Evolutionary conservation across 2,329 filamentous ascomycete species (phyloP).

Genomic region (Pseudogymnoascus sp.): DNA sequence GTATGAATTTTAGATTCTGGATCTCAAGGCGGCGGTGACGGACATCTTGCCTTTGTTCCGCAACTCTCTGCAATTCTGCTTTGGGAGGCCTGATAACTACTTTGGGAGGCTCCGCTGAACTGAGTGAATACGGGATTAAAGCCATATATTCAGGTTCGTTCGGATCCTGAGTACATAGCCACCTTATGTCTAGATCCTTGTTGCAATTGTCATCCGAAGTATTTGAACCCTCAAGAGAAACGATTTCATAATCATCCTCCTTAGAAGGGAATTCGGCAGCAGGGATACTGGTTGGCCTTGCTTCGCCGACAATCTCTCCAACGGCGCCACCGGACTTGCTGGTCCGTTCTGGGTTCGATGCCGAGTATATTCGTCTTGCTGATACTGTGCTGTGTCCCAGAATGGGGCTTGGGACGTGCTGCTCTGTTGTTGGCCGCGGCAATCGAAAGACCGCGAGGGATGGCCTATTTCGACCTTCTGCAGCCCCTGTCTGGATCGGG

Average conservation of each 20-base stretch:
- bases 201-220: neutral
- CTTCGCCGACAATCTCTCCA: neutral
- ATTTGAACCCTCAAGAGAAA: neutral
- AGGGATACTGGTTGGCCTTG: neutral
- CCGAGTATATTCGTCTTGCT: neutral
- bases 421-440: neutral
- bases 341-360: neutral
- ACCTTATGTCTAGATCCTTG: neutral
- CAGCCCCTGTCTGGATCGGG: neutral
- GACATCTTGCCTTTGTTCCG: neutral
- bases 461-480: neutral
- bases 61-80: neutral
- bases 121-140: neutral
- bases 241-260: neutral
- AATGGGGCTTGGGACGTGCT: neutral
- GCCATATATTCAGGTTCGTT: neutral
- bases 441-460: neutral
- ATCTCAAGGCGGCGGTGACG: neutral
- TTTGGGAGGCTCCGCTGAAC: neutral
- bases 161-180: neutral
- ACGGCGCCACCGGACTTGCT: neutral
- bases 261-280: neutral
- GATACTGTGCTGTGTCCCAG: neutral
- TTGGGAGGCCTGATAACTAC: neutral
- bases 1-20: neutral